Evolutionary conservation across 1,284 basidiomycete genomes (phyloP).

Genomic region (Pisolithus thermaeus): DNA sequence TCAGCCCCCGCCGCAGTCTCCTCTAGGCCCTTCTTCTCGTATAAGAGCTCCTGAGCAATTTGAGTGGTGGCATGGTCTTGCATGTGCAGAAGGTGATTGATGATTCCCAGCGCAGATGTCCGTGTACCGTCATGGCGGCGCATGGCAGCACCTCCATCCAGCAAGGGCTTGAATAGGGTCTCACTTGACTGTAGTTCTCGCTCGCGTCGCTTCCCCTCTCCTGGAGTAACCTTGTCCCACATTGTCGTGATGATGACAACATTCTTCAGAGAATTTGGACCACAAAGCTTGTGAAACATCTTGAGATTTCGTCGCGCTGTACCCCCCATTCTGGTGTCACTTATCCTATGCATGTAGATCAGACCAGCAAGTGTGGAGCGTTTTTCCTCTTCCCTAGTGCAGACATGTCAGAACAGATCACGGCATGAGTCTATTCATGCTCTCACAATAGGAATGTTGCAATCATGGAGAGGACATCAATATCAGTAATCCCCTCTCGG

Average conservation of each 20-base stretch:
- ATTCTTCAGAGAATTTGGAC: constrained; percentile 2
- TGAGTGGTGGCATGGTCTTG: neutral
- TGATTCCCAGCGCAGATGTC: constrained; percentile 14
- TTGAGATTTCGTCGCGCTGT: constrained; percentile 6
- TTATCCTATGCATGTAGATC: constrained; percentile 11
- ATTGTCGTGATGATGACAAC: constrained; percentile 7
- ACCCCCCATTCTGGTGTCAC: constrained; percentile 41
- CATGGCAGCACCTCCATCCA: constrained; percentile 30
- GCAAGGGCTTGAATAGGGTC: constrained; percentile 25
- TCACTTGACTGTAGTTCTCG: constrained; percentile 22
- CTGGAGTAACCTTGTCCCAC: constrained; percentile 16
- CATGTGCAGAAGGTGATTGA: neutral
- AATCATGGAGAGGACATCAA: constrained; percentile 6
- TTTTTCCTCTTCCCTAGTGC: neutral
- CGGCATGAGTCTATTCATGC: neutral
- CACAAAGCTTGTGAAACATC: constrained; percentile 7
- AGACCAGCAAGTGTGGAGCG: constrained; percentile 3
- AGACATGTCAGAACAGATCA: neutral
- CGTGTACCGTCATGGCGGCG: constrained; percentile 22
- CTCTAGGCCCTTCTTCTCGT: neutral
- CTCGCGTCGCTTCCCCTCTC: constrained; percentile 19
- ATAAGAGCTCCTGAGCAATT: neutral
- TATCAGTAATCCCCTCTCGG: constrained; percentile 2
- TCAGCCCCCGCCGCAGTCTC: neutral
- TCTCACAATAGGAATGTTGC: constrained; percentile 4